Base-by-base conservation (phyloP, 768 basidiomycete species). In the Boletellus sp. region DNA sequence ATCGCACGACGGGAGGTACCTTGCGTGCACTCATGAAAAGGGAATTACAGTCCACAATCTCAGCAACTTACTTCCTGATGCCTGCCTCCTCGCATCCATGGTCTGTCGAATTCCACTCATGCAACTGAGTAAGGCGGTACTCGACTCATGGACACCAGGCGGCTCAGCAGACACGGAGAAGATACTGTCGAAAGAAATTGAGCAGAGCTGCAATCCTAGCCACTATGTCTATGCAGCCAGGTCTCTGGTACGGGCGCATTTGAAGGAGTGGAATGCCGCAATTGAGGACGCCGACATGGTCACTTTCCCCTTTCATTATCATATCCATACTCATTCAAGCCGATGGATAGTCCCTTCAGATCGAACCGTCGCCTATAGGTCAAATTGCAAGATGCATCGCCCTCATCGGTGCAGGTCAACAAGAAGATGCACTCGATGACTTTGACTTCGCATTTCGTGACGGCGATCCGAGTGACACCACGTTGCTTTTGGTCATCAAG, bases 1-100 rank as follows among this genome's bases (percentile, higher is more conserved):
- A 31, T 54, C 53, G n/a, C 23, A 31, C 36, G 38, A 50, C 19
- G 45, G 41, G 23, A 50, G 31, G 45, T 51, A 50, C 32, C 48
- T 54, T 19, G 53, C 45, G 26, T 54, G 53, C 23, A 49, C 41
- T 19, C 31, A 22, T 12, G 36, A 26, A 6, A 28, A 16, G 1
- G 22, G 16, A 19, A 43, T 54, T 28, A 28, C 41, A 15, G 13
- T 54, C 11, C 37, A 51, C 34, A 35, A 15, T 37, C 48, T 50
- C 20, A 33, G 22, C 16, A 20, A 33, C 20, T 9, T 33, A 17
- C 49, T 54, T 38, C 53, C 45, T 1, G 20, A 26, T 35, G 28
- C 15, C 11, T 54, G 51, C 32, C 17, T 43, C 31, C 7, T 3
- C 10, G 12, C 1, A 6, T 15, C 40, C n/a, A n/a, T 9, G 17